Evolutionary conservation across 176 grass and related monocot genomes (phyloP).

Genomic region (Tuctoria greenei): DNA sequence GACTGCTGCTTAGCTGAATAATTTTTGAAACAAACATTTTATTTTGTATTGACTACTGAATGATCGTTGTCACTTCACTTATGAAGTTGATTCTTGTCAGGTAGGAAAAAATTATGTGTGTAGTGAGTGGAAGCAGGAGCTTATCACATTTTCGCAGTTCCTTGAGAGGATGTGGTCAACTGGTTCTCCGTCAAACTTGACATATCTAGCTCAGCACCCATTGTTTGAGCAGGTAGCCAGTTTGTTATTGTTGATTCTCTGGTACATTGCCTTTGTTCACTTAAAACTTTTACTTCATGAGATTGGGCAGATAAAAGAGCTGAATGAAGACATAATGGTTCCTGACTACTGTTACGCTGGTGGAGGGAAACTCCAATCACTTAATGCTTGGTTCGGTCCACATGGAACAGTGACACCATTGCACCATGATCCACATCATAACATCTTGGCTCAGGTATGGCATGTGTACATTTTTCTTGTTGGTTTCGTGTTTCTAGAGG

Average conservation of each 20-base stretch:
- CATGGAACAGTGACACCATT: slow-evolving; percentile 79
- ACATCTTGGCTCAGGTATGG: slow-evolving; percentile 89
- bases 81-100: slow-evolving; percentile 42
- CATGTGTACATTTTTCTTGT: background rate
- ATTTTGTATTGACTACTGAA: slow-evolving; percentile 16
- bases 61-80: slow-evolving; percentile 27
- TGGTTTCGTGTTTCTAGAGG: background rate
- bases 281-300: slow-evolving; percentile 36
- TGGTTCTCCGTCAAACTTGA: slow-evolving; percentile 51
- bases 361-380: slow-evolving; percentile 75
- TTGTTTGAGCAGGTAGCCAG: slow-evolving; percentile 79
- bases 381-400: slow-evolving; percentile 98
- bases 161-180: slow-evolving; percentile 69
- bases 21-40: background rate
- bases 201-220: slow-evolving; percentile 96
- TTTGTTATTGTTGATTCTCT: slow-evolving; percentile 30
- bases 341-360: slow-evolving; percentile 93
- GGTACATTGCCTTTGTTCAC: slow-evolving; percentile 26
- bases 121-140: slow-evolving; percentile 88
- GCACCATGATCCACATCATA: slow-evolving; percentile 92
- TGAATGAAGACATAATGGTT: slow-evolving; percentile 82
- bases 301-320: slow-evolving; percentile 72
- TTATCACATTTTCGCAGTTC: slow-evolving; percentile 90
- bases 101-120: slow-evolving; percentile 88
- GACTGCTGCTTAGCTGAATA: background rate